phyloP scores from a whole-genome alignment of 345 rosid genomes.

The Brassica nigra region DNA sequence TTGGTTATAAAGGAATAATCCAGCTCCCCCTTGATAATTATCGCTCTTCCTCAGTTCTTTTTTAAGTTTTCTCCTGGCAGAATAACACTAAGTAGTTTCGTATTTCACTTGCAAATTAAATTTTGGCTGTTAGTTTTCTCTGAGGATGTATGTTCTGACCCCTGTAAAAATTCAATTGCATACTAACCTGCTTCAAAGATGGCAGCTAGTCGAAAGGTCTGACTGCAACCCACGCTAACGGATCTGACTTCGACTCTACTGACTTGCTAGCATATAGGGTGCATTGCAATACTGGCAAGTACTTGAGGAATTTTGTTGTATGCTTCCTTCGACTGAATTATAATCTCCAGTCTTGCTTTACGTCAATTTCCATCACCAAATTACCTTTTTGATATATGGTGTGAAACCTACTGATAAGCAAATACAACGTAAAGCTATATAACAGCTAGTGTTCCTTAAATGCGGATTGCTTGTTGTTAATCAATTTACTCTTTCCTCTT shows the following conservation, averaged over 20 bases:
- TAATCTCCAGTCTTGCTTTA: conserved; percentile 10
- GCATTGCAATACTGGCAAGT: conserved; percentile 43
- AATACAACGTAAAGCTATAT: conserved; percentile 3
- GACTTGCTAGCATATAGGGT: conserved; percentile 42
- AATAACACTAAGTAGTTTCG: conserved; percentile 18
- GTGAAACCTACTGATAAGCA: conserved; percentile 17
- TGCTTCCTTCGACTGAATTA: conserved; percentile 19
- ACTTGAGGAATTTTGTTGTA: conserved; percentile 28
- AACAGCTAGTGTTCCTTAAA: conserved; percentile 26
- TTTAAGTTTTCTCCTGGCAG: conserved; percentile 2
- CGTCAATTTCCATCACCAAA: background rate
- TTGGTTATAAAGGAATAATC: conserved; percentile 1
- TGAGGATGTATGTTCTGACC: conserved; percentile 30
- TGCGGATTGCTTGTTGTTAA: conserved; percentile 18
- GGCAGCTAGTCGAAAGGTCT: conserved; percentile 43
- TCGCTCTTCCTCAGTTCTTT: conserved; percentile 1
- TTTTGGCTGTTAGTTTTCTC: conserved; percentile 35
- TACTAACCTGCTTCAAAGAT: conserved; percentile 42
- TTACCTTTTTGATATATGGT: conserved; percentile 5
- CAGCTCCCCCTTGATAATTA: conserved; percentile 16
- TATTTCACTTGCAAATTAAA: conserved; percentile 28
- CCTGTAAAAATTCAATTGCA: conserved; percentile 33
- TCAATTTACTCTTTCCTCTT: background rate
- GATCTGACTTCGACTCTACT: conserved; percentile 38
- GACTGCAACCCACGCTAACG: conserved; percentile 41